Evolutionary conservation across 345 rosid genomes (phyloP).

Genomic region (Pugionium cornutum): DNA sequence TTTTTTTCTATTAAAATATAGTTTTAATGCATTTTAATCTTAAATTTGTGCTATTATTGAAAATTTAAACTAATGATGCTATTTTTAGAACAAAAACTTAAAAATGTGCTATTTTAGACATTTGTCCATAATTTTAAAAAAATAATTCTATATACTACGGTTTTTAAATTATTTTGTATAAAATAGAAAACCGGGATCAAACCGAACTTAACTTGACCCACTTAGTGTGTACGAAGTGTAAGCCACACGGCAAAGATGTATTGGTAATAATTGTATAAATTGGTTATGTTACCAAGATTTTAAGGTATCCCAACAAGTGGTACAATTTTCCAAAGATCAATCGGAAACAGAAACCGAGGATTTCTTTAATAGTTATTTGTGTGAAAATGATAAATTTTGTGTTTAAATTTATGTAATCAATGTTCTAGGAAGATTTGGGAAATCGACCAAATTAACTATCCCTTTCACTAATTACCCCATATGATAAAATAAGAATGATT

Average conservation of each 20-base stretch:
- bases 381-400: conserved; percentile 30
- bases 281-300: conserved; percentile 28
- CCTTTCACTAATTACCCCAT: conserved; percentile 7
- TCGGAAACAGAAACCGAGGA: conserved; percentile 3
- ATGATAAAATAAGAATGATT: too few species aligned
- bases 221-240: neutral
- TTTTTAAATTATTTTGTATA: too few species aligned
- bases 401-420: conserved; percentile 25
- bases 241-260: conserved; percentile 8
- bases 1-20: too few species aligned
- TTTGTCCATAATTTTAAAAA: too few species aligned
- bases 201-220: too few species aligned
- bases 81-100: too few species aligned
- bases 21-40: too few species aligned
- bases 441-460: conserved; percentile 11
- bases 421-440: conserved; percentile 35
- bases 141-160: too few species aligned
- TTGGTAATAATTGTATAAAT: neutral
- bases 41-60: too few species aligned
- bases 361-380: neutral
- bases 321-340: conserved; percentile 33
- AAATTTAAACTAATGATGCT: too few species aligned
- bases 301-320: conserved; percentile 34
- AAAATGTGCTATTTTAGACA: too few species aligned
- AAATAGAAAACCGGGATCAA: too few species aligned